A percentile compares a stretch with the other conserved stretches of the same genome.
These are phyloP conservation scores for Boeremia exigua DNA, from an alignment of 2,329 filamentous ascomycete species.

Conservation along the genomic window DNA sequence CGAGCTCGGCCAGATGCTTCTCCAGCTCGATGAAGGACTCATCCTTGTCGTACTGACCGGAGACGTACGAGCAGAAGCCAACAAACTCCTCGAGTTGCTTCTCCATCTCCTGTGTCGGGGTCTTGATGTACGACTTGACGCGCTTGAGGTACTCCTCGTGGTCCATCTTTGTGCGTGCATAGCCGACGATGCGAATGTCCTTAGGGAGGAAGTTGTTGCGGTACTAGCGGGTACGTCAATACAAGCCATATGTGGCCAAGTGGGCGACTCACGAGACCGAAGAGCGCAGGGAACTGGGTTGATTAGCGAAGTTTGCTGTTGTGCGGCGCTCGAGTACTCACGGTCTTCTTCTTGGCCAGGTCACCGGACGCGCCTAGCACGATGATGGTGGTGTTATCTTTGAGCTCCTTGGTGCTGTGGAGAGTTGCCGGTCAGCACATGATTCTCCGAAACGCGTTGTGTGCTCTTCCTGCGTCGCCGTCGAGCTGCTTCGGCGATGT, in stretches of 20 bases:
- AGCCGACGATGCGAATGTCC: slow-evolving; percentile 95
- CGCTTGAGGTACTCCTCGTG: slow-evolving; percentile 92
- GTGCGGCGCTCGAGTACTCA: slow-evolving; percentile 54
- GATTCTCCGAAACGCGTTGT: neutral
- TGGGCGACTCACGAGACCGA: slow-evolving; percentile 81
- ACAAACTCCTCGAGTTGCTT: slow-evolving; percentile 92
- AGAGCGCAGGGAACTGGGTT: slow-evolving; percentile 89
- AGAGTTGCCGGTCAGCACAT: slow-evolving; percentile 36
- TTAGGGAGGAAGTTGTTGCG: slow-evolving; percentile 98
- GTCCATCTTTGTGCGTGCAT: slow-evolving; percentile 99
- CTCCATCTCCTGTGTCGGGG: slow-evolving; percentile 95
- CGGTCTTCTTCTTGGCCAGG: slow-evolving; percentile 99
- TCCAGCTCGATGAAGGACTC: slow-evolving; percentile 88
- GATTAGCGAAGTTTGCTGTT: slow-evolving; percentile 26
- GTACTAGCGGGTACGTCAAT: slow-evolving; percentile 66
- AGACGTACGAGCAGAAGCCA: slow-evolving; percentile 86
- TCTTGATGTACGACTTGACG: slow-evolving; percentile 98
- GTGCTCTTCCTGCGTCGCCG: slow-evolving; percentile 18
- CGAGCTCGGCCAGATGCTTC: slow-evolving; percentile 83
- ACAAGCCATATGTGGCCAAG: slow-evolving; percentile 7
- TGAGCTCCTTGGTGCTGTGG: slow-evolving; percentile 85
- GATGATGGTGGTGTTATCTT: slow-evolving; percentile 96
- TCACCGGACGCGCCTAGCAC: slow-evolving; percentile 97
- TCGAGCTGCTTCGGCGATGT: slow-evolving; percentile 18
- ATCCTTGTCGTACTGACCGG: slow-evolving; percentile 97